Percentiles rank a stretch among this genome's conserved stretches.
Conservation (phyloP, 352 stramenopile genomes). For the Globisporangium echinulatum region DNA sequence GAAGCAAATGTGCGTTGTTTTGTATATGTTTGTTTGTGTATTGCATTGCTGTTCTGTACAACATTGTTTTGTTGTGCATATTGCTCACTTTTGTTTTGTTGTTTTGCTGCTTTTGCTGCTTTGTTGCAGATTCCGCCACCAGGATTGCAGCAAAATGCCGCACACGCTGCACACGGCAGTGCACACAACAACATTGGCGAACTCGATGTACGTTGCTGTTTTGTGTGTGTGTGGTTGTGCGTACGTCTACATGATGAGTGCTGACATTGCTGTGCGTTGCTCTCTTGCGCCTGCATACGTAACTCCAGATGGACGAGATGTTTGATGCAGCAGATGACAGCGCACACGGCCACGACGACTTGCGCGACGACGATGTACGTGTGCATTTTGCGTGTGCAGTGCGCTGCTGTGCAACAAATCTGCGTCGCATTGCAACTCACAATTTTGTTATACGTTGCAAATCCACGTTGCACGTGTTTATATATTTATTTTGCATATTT, state of each 20-base stretch:
- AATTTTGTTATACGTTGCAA: too few relatives aligned
- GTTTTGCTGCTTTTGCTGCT: not conserved
- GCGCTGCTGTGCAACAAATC: too few relatives aligned
- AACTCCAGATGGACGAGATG: constrained; percentile 36
- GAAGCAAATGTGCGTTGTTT: constrained; percentile 58
- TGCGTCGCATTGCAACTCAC: not conserved
- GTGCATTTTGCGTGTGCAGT: not conserved
- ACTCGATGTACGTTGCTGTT: constrained; percentile 40
- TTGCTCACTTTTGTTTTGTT: not conserved
- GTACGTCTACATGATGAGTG: too few relatives aligned
- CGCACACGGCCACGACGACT: constrained; percentile 48
- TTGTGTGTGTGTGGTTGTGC: not conserved
- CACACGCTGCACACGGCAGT: constrained; percentile 11
- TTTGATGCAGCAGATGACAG: constrained; percentile 69
- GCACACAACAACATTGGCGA: constrained; percentile 62
- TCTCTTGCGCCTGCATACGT: not conserved
- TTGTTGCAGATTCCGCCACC: constrained; percentile 28
- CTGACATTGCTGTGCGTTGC: not conserved
- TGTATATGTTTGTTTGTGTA: not conserved
- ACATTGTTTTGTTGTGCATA: not conserved
- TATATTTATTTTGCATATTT: not conserved
- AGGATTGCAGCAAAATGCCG: constrained; percentile 35
- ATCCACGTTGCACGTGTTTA: not conserved
- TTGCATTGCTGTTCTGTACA: not conserved
- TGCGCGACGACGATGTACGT: constrained; percentile 14